Conservation (phyloP, 2,329 filamentous ascomycete genomes). For the Ascochyta rabiei region DNA sequence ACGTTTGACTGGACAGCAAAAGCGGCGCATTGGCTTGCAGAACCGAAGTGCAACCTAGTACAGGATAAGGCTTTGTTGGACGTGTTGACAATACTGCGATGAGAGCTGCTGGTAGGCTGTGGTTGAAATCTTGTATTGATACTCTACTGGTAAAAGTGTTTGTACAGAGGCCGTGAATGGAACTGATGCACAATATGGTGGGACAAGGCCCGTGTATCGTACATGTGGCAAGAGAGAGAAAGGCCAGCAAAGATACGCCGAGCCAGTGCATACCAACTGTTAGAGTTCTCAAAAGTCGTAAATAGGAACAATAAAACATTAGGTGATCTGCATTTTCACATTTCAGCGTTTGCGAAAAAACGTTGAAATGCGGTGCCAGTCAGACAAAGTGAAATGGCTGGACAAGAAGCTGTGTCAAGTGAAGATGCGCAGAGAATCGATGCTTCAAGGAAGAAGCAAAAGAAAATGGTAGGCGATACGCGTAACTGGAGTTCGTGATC, state of each 20-base stretch:
- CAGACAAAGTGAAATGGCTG: constrained; percentile 24
- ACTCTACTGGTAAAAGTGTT: constrained; percentile 44
- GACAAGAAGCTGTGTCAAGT: constrained; percentile 21
- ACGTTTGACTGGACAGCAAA: constrained; percentile 31
- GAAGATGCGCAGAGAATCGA: constrained; percentile 16
- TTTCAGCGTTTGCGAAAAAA: constrained; percentile 40
- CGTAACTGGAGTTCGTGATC: constrained; percentile 27
- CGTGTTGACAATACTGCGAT: constrained; percentile 4
- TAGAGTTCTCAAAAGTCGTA: constrained; percentile 40
- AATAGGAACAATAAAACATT: constrained; percentile 47
- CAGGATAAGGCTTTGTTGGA: constrained; percentile 22
- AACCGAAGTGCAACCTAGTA: constrained; percentile 31
- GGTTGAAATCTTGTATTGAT: constrained; percentile 36
- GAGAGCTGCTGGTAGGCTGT: constrained; percentile 25
- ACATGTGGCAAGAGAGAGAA: constrained; percentile 36
- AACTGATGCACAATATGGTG: constrained; percentile 24
- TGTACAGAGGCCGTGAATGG: constrained; percentile 47
- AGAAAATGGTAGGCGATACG: constrained; percentile 26
- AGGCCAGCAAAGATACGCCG: constrained; percentile 13
- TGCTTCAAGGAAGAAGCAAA: constrained; percentile 16
- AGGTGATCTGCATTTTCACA: constrained; percentile 41
- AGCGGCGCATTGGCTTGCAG: constrained; percentile 35
- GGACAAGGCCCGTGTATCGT: constrained; percentile 39
- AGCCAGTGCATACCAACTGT: constrained; percentile 14
- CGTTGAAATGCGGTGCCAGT: constrained; percentile 32